Base-by-base conservation (phyloP, 2,329 filamentous ascomycete genomes). In the Botrytis tulipae region DNA sequence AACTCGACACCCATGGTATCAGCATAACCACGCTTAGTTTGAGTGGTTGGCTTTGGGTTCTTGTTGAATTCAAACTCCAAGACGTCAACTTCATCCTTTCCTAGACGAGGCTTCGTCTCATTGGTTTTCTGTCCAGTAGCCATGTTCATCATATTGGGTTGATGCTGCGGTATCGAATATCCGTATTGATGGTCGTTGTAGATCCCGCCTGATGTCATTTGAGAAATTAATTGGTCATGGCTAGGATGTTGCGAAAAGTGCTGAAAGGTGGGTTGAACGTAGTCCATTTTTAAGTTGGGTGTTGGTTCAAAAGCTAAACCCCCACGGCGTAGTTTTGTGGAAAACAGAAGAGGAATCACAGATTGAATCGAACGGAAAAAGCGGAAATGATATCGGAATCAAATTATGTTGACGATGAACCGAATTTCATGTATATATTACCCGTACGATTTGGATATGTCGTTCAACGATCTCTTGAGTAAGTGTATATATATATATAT, bases 41-140 rank as follows among this genome's bases (percentile, higher is more conserved):
- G 88, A 80, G 88, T 90, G 70, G 87, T 89, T 16, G 89, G 89
- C 81, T 91, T 91, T 76, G 87, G 87, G 79, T 91, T 91, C 80
- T 88, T 88, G 75, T 87, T 84, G 76, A 91, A 91, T 79, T 90
- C 88, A 48, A 85, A 84, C 78, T 91, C 89, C 44, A 91, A 82
- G 66, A 87, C 80, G 75, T 88, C 87, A 14, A 89, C 87, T 79
- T 89, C 87, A 69, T 88, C 87, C 79, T 89, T 89, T 70, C 87
- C 87, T 44, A 89, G 82, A 25, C 80, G 77, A n/a, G 80, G 79
- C 60, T 80, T 80, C 32, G 80, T 80, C 68, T 81, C 80, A 48
- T 77, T 79, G n/a, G 75, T 77, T 74, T 77, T 79, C 8, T 75
- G 44, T 35, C 57, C 59, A 48, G 73, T 74, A 16, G 79, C 75